These are phyloP conservation scores for Anethum foeniculum DNA, from an alignment of 140 eudicot genomes.

Conservation along the genomic window DNA sequence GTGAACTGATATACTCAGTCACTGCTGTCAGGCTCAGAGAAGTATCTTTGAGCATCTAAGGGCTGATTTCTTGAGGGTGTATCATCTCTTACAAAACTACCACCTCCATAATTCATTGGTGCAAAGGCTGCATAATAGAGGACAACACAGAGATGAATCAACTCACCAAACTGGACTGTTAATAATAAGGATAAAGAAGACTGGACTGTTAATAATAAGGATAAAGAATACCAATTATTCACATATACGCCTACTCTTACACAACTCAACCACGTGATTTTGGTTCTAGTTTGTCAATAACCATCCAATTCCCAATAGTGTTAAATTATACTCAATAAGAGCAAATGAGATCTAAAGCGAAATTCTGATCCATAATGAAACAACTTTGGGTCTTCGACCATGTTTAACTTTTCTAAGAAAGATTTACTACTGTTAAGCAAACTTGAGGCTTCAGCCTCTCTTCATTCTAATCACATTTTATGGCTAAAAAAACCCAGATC, in stretches of 20 bases:
- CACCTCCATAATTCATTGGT: slow-evolving; percentile 50
- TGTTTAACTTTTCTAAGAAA: background rate
- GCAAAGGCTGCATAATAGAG: slow-evolving; percentile 63
- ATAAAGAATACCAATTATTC: background rate
- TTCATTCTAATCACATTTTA: background rate
- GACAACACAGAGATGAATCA: background rate
- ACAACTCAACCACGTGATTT: background rate
- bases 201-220: background rate
- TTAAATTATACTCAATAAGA: background rate
- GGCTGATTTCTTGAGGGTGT: slow-evolving; percentile 47
- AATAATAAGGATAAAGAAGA: background rate
- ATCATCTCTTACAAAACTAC: slow-evolving; percentile 35
- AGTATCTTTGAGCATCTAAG: slow-evolving; percentile 50
- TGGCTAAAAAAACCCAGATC: background rate
- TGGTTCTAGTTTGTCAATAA: background rate
- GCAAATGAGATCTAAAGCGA: background rate
- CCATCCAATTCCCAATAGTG: background rate
- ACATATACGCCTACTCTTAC: background rate
- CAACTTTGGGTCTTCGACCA: background rate
- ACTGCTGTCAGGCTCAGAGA: slow-evolving; percentile 52
- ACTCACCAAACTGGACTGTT: background rate
- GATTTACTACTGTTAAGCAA: background rate
- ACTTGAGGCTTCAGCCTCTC: background rate
- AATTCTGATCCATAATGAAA: background rate
- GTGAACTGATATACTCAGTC: slow-evolving; percentile 1